A percentile compares a stretch with the other conserved stretches of the same genome.
Conservation (phyloP, 805 yeast genomes). For the Cyberlindnera euphorbiiphila region DNA sequence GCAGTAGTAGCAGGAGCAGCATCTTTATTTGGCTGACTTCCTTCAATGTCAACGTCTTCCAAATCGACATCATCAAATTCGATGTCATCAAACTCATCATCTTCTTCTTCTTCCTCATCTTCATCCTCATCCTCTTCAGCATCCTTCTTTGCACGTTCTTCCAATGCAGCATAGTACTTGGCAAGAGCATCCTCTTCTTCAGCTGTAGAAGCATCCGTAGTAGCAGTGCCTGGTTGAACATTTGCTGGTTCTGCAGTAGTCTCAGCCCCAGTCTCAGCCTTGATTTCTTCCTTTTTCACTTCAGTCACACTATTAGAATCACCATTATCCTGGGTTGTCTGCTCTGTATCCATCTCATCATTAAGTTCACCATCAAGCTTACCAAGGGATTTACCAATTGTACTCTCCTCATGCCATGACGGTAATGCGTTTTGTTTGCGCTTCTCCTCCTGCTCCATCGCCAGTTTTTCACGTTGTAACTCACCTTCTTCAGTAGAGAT, state of each 20-base stretch:
- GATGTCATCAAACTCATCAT: conserved; percentile 47
- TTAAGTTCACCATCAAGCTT: conserved; percentile 53
- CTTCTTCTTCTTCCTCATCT: conserved; percentile 35
- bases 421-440: conserved; percentile 93
- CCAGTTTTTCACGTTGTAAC: conserved; percentile 58
- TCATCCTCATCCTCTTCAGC: conserved; percentile 26
- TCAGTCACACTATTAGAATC: conserved; percentile 11
- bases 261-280: neutral
- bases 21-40: conserved; percentile 1
- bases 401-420: conserved; percentile 90
- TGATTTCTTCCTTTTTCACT: conserved; percentile 1
- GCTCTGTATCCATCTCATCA: conserved; percentile 33
- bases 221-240: neutral
- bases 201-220: conserved; percentile 2
- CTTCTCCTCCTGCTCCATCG: conserved; percentile 64
- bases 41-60: conserved; percentile 27
- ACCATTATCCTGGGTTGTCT: conserved; percentile 23
- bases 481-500: conserved; percentile 84
- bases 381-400: conserved; percentile 74
- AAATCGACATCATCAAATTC: conserved; percentile 64
- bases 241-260: neutral
- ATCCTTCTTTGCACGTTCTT: conserved; percentile 27
- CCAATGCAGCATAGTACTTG: conserved; percentile 26
- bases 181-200: conserved; percentile 27
- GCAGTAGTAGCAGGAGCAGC: neutral